Base-by-base conservation (phyloP, 1,284 basidiomycete species). In the Phlebopus sp. region DNA sequence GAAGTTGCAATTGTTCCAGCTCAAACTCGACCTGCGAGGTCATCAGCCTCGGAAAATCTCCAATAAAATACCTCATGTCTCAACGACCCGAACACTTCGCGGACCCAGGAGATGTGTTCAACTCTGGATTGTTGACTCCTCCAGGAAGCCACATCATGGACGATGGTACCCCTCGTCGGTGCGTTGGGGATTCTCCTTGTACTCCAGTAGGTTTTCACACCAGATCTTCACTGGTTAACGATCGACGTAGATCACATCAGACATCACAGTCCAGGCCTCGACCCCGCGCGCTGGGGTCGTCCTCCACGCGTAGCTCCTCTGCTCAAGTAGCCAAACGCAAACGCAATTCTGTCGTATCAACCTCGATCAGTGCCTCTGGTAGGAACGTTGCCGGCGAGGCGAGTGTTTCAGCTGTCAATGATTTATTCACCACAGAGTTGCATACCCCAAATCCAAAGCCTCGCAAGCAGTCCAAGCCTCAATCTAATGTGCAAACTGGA, bases 371-470 rank as follows among this genome's bases (percentile, higher is more conserved):
- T 2, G 17, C 17, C 29, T 11, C 25, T 5, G 10, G 5, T 31
- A 9, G 27, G 27, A 29, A 8, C 27, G 2, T 2, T 29, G 27
- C 27, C 27, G 10, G 27, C 10, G 10, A 29, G 27, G 4, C 8
- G 10, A 29, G 7, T 29, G 30, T 17, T 23, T 17, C 29, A 18
- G 19, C 27, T 34, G 7, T 9, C 8, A 30, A 30, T 14, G 15
- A 42, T 44, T 2, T 44, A 13, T 14, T 11, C 18, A 11, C 29
- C 42, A 36, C 42, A 6, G 42, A 36, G 29, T 7, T 44, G 9
- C 18, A 19, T 37, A 82, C 78, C 0, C 80, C 79, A 2, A 82
- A 81, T 55, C 78, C 80, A 21, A 82, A 80, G 59, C 71, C 80
- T 1, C 75, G 80, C 54, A 84, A 84, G 56, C 74, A 80, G 45